Base-by-base conservation (phyloP, 371 early-diverging fungal species). In the Nematocida sp. region DNA sequence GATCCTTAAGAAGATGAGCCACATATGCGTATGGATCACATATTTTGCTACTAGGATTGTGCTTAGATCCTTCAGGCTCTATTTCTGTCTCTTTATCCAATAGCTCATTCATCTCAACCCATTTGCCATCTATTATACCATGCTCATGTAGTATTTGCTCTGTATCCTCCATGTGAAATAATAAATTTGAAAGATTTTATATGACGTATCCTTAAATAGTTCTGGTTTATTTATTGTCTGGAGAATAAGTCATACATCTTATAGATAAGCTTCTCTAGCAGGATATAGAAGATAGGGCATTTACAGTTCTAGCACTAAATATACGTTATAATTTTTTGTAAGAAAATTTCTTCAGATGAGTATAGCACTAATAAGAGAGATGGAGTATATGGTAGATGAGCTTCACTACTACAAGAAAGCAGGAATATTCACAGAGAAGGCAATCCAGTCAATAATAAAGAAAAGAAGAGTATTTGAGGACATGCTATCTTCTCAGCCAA, bases 391-490 rank as follows among this genome's bases (percentile, higher is more conserved):
- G 58, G 48, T 46, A 19, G 21, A 23, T 5, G 74, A 70, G 34
- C 32, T 70, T 11, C 29, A 9, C 19, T 70, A 70, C 52, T 70
- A 70, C 57, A 49, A 53, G 34, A 21, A 57, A 21, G 31, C 21
- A 40, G 37, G 31, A 31, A 53, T 70, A 32, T 70, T 70, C 61
- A 47, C 19, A 9, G 13, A 4, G 21, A 23, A 40, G 7, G 74
- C 58, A 29, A 47, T 70, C 13, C 38, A 57, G 34, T 11, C 46
- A 11, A 60, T 70, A 27, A 32, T 70, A 7, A 57, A 61, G 34
- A 57, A 70, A 61, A 64, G 65, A 64, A 70, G 62, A 58, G 38
- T 23, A 9, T 54, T 51, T 45, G 51, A 60, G n/a, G 61, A 70
- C n/a, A 41, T 60, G 9, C 53, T 55, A 2, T 13, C 37, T 15